Evolutionary conservation across 352 stramenopile genomes (phyloP).

Genomic region (Phytophthora pisi): DNA sequence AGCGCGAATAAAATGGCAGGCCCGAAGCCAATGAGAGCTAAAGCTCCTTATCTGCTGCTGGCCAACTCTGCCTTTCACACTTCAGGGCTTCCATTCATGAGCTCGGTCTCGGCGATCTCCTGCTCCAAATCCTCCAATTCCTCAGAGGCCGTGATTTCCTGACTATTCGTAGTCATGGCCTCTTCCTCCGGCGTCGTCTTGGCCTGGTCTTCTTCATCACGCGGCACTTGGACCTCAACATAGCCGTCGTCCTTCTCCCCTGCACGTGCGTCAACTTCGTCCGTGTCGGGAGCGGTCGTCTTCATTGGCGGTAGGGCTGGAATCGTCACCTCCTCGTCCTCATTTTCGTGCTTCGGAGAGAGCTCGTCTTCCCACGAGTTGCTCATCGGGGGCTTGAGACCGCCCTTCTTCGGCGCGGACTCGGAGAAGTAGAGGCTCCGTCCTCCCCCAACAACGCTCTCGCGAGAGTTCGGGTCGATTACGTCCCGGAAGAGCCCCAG

Average conservation of each 20-base stretch:
- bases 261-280: background rate
- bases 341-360: background rate
- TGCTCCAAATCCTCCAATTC: background rate
- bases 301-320: background rate
- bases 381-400: background rate
- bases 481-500: constrained; percentile 25
- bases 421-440: constrained; percentile 26
- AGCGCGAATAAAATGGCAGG: too few relatives aligned
- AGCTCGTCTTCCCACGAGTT: background rate
- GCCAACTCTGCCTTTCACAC: background rate
- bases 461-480: constrained; percentile 19
- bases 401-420: background rate
- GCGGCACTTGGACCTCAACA: background rate
- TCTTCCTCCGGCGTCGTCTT: background rate
- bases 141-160: background rate
- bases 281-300: background rate
- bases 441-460: constrained; percentile 5
- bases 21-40: too few relatives aligned
- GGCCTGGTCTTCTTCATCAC: background rate
- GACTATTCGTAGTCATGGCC: background rate
- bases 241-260: constrained; percentile 12
- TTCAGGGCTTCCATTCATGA: background rate
- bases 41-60: too few relatives aligned
- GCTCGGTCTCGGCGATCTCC: background rate
- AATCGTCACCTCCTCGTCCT: background rate